A percentile compares a stretch with the other conserved stretches of the same genome.
Conservation (phyloP, 1,139 yeast genomes). For the Debaryomyces udenii region DNA sequence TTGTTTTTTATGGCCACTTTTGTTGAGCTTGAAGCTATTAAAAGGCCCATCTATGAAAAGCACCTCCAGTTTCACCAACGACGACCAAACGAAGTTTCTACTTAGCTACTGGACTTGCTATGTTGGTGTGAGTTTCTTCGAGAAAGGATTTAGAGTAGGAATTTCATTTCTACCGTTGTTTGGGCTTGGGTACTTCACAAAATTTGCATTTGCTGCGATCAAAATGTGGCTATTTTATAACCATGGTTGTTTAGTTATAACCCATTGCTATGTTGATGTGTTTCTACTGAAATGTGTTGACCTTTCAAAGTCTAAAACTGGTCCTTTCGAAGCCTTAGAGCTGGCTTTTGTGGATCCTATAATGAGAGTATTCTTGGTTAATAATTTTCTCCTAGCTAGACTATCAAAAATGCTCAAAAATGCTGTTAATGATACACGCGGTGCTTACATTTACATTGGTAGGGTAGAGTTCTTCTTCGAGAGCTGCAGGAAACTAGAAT, state of each 20-base stretch:
- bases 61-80: neutral
- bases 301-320: neutral
- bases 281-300: slow-evolving; percentile 1
- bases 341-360: slow-evolving; percentile 20
- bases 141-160: slow-evolving; percentile 15
- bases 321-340: slow-evolving; percentile 18
- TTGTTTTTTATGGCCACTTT: slow-evolving; percentile 20
- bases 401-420: slow-evolving; percentile 5
- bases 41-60: slow-evolving; percentile 9
- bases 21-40: slow-evolving; percentile 21
- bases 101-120: slow-evolving; percentile 33
- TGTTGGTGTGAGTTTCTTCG: slow-evolving; percentile 19
- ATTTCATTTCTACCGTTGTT: slow-evolving; percentile 5
- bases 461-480: neutral
- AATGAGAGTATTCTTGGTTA: slow-evolving; percentile 13
- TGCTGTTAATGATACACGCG: neutral
- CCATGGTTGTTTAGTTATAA: slow-evolving; percentile 29
- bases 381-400: slow-evolving; percentile 12
- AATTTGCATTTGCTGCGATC: slow-evolving; percentile 15
- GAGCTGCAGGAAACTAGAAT: neutral
- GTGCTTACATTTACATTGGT: neutral
- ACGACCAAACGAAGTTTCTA: slow-evolving; percentile 22
- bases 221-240: slow-evolving; percentile 32
- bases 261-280: slow-evolving; percentile 11
- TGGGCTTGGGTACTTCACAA: slow-evolving; percentile 9